These are phyloP conservation scores for Aquilaria yunnanensis DNA, from an alignment of 345 rosid species.

Conservation along the genomic window DNA sequence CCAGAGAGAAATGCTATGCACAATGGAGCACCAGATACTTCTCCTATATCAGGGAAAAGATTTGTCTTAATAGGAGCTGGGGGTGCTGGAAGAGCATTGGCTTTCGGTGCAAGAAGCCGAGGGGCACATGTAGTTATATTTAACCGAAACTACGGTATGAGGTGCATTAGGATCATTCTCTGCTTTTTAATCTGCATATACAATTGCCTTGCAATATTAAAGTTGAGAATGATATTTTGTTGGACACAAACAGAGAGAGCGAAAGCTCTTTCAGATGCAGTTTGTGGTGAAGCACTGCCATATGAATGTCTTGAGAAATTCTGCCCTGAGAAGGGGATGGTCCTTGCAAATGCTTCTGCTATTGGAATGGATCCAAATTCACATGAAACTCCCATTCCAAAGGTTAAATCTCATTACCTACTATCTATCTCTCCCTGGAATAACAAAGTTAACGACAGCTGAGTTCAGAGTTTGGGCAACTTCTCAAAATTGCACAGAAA, in stretches of 20 bases:
- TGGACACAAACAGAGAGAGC: constrained; percentile 19
- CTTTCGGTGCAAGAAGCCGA: constrained; percentile 24
- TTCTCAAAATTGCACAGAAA: too few species aligned
- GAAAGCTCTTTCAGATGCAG: constrained; percentile 20
- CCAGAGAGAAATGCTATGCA: constrained; percentile 13
- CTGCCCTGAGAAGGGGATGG: constrained; percentile 22
- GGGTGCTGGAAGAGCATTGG: constrained; percentile 30
- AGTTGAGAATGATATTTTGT: not conserved
- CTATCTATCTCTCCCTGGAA: not conserved
- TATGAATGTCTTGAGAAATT: constrained; percentile 15
- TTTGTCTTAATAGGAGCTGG: constrained; percentile 29
- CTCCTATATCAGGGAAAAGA: constrained; percentile 22
- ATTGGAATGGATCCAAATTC: constrained; percentile 27
- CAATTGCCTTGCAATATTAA: not conserved
- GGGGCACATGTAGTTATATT: constrained; percentile 24
- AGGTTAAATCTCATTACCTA: constrained; percentile 7
- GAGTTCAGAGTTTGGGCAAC: too few species aligned
- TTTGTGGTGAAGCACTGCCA: constrained; percentile 31
- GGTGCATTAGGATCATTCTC: not conserved
- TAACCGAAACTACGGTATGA: constrained; percentile 21
- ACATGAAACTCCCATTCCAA: constrained; percentile 18
- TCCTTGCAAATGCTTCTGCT: constrained; percentile 28
- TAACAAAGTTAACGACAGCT: not conserved
- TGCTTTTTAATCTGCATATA: not conserved
- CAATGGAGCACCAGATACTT: constrained; percentile 10